Base-by-base conservation (phyloP, 176 grass and related monocot genomes). In the Triticum turgidum region DNA sequence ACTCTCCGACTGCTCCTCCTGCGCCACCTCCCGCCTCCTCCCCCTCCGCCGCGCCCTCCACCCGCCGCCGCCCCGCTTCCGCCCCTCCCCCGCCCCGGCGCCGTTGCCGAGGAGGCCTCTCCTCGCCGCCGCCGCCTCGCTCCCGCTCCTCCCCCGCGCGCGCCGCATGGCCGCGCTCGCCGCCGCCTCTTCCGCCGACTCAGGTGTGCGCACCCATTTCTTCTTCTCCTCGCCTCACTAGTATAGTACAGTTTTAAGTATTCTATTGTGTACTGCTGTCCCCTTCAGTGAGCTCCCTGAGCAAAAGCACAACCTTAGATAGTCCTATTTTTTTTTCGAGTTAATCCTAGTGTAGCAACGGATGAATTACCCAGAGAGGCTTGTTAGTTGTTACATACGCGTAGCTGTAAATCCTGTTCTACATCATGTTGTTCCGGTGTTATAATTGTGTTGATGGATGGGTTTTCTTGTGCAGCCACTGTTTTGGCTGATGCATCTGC, bases 1-100 rank as follows among this genome's bases (percentile, higher is more conserved):
- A 33, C 81, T 93, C 9, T 93, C 85, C 34, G 91, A 93, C 85
- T 90, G 82, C 82, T 87, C 88, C 71, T 90, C 88, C 81, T 62
- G 75, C 73, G 87, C 82, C 15, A 72, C 87, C 38, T 59, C 85
- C 56, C 77, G 85, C 65, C 85, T 93, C 82, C 77, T 90, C 17
- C 91, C 91, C 37, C 78, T 92, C 77, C 77, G 78, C 64, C 82
- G 85, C 63, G 72, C 76, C 45, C 66, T 89, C 58, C 81, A 79
- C 35, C 83, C 52, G 35, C 80, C 76, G 44, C 30, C n/a, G 47
- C 62, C 33, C 85, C 64, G 85, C 63, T 81, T 92, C 88, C 85
- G 65, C 37, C 65, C 81, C 54, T 82, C 42, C 1, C 66, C 32
- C 20, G 59, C 11, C 17, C 49, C 18, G 22, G 74, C 68, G 29